Evolutionary conservation across 169 alveolate genomes (phyloP).

Genomic region (Perkinsus marinus): DNA sequence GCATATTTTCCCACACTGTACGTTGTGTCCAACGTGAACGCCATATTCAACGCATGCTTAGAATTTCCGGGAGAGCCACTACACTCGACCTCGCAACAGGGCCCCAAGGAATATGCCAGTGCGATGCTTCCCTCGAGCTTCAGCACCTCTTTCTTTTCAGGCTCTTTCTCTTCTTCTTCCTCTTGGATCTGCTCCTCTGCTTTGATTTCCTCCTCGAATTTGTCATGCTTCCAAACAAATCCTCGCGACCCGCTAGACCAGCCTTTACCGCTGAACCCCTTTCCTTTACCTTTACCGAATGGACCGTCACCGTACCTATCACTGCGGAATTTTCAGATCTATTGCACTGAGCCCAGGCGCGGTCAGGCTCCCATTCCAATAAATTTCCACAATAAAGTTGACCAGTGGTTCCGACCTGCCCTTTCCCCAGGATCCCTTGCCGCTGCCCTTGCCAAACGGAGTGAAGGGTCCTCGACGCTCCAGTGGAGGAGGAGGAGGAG

Average conservation of each 20-base stretch:
- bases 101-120: background rate
- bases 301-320: background rate
- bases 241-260: background rate
- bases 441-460: background rate
- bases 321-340: background rate
- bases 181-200: background rate
- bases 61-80: too few relatives aligned
- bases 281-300: background rate
- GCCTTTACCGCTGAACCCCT: background rate
- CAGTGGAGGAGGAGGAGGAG: background rate
- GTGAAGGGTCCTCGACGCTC: background rate
- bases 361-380: background rate
- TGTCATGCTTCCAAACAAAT: background rate
- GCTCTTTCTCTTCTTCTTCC: background rate
- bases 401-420: background rate
- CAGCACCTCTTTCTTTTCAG: background rate
- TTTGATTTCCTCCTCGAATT: background rate
- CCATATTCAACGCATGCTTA: too few relatives aligned
- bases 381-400: background rate
- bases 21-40: too few relatives aligned
- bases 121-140: background rate
- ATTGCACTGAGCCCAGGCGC: background rate
- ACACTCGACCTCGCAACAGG: too few relatives aligned
- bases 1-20: too few relatives aligned
- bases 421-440: background rate